A percentile compares a stretch with the other conserved stretches of the same genome.
phyloP scores from a whole-genome alignment of 179 eudicot genomes.

The Beta lomatogona region DNA sequence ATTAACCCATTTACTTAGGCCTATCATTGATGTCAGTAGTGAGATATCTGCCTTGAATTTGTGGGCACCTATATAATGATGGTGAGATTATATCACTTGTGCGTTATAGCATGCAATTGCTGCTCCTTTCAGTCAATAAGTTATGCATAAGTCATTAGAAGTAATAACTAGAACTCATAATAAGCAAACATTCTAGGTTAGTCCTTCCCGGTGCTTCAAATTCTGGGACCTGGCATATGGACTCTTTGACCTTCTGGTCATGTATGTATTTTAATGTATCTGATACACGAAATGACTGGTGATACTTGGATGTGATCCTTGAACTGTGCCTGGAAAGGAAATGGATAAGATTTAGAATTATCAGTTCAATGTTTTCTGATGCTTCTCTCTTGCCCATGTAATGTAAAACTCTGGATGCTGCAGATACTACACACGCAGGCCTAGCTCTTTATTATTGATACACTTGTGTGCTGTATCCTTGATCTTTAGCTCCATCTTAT shows the following conservation, averaged over 20 bases:
- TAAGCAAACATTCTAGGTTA: no score
- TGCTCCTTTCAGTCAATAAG: no score
- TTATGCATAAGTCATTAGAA: no score
- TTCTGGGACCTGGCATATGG: no score
- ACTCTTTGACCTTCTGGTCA: not conserved
- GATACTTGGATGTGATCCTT: no score
- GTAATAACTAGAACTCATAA: no score
- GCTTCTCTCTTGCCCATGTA: no score
- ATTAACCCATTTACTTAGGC: not conserved
- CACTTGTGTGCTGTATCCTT: not conserved
- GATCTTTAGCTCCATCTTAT: not conserved
- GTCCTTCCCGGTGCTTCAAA: no score
- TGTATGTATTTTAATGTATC: not conserved
- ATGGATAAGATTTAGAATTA: no score
- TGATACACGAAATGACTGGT: no score
- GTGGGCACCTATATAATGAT: not conserved
- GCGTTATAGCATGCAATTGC: not conserved
- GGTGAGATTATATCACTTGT: not conserved
- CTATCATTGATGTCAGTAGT: not conserved
- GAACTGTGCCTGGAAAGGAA: no score
- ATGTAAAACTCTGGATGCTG: not conserved
- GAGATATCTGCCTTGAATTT: not conserved
- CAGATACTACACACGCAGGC: not conserved
- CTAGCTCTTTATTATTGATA: not conserved
- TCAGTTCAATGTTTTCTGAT: no score